Conservation (phyloP, 495 filamentous ascomycete genomes). For the Astrocystis sublimbata region DNA sequence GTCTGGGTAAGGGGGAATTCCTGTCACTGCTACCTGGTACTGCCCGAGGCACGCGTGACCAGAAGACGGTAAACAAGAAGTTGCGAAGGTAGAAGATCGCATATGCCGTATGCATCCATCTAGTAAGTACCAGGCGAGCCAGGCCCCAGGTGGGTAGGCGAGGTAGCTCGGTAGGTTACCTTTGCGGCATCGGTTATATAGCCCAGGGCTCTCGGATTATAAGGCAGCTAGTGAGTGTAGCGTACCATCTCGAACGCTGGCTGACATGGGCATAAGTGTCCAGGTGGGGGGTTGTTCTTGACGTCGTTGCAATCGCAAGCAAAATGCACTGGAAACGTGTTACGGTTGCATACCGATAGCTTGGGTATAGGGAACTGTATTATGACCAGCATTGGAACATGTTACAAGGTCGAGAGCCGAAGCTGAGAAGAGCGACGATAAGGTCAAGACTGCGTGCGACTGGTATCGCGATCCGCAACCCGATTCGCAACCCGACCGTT, state of each 20-base stretch:
- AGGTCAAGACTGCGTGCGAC: neutral
- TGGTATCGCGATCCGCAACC: neutral
- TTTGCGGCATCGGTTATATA: neutral
- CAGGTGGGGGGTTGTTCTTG: neutral
- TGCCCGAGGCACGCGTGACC: neutral
- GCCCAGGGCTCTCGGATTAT: neutral
- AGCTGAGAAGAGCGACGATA: neutral
- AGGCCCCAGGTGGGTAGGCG: no score
- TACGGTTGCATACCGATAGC: slow-evolving; percentile 1
- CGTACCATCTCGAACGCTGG: neutral
- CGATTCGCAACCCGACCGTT: no score
- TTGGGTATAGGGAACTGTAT: neutral
- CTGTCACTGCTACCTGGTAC: no score
- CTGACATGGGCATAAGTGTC: neutral
- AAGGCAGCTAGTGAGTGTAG: neutral
- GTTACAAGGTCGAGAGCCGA: slow-evolving; percentile 1
- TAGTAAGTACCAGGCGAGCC: no score
- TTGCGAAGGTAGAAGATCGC: no score
- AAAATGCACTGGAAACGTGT: slow-evolving; percentile 10
- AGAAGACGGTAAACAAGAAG: no score
- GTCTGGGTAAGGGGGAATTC: no score
- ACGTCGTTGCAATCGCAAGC: neutral
- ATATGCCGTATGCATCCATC: no score
- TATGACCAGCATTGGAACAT: slow-evolving; percentile 1
- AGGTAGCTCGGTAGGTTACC: no score